These are phyloP conservation scores for Hymenotorrendiella dingleyae DNA, from an alignment of 2,329 filamentous ascomycete species.

Conservation along the genomic window DNA sequence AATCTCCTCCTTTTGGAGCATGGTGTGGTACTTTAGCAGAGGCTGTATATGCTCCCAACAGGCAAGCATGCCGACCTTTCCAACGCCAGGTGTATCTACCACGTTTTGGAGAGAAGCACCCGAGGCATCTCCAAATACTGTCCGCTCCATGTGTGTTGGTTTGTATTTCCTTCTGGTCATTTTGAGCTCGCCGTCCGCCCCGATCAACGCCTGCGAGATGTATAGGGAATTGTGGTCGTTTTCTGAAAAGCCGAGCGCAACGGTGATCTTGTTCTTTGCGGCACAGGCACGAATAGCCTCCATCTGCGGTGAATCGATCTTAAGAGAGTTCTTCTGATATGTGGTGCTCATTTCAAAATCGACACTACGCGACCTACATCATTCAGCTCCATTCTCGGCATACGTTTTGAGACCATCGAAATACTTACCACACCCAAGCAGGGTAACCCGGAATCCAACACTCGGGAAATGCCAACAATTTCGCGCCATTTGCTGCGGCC, in stretches of 20 bases:
- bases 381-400: no score
- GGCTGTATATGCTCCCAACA: conserved; percentile 41
- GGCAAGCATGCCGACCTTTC: conserved; percentile 22
- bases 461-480: conserved; percentile 50
- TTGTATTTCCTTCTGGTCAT: conserved; percentile 52
- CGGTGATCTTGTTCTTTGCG: conserved; percentile 37
- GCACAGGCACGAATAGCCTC: conserved; percentile 36
- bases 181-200: conserved; percentile 41
- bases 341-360: conserved; percentile 15
- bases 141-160: conserved; percentile 49
- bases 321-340: conserved; percentile 38
- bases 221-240: conserved; percentile 40
- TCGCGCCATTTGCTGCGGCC: conserved; percentile 45
- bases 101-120: conserved; percentile 40
- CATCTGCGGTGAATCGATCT: conserved; percentile 40
- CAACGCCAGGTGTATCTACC: conserved; percentile 25
- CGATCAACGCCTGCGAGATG: conserved; percentile 46
- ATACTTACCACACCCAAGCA: conserved; percentile 3
- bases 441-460: conserved; percentile 51
- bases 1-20: conserved; percentile 43
- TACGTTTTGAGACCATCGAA: no score
- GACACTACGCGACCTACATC: conserved; percentile 15
- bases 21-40: conserved; percentile 45
- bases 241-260: conserved; percentile 46
- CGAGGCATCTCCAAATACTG: conserved; percentile 49